phyloP scores from a whole-genome alignment of 257 asterid genomes.

The Gentiana dahurica region DNA sequence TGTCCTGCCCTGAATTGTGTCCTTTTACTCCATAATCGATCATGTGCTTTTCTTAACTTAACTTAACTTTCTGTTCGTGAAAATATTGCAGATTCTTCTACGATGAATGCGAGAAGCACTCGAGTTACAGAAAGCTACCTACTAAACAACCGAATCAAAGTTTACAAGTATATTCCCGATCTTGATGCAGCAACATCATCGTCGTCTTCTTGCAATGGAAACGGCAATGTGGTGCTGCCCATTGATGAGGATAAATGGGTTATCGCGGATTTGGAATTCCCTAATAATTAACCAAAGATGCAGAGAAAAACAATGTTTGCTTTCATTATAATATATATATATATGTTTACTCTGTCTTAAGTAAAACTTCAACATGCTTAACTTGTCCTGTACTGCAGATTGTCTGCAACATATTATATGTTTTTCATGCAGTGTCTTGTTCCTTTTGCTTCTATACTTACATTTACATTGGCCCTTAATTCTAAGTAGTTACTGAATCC shows the following conservation, averaged over 20 bases:
- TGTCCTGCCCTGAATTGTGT: background rate
- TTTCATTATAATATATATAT: too few relatives aligned
- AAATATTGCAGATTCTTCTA: slow-evolving; percentile 7
- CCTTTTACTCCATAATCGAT: too few relatives aligned
- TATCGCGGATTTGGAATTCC: slow-evolving; percentile 30
- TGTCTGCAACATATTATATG: too few relatives aligned
- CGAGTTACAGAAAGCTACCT: slow-evolving; percentile 19
- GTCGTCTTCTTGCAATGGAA: too few relatives aligned
- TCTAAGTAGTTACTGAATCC: too few relatives aligned
- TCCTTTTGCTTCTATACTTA: too few relatives aligned
- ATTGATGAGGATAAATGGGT: slow-evolving; percentile 34
- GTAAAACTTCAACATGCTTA: too few relatives aligned
- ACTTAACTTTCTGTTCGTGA: background rate
- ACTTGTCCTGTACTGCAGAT: too few relatives aligned
- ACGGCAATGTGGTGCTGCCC: slow-evolving; percentile 33
- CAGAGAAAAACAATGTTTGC: slow-evolving; percentile 1
- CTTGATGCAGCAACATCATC: slow-evolving; percentile 9
- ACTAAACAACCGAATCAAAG: slow-evolving; percentile 23
- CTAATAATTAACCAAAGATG: slow-evolving; percentile 2
- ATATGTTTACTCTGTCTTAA: background rate
- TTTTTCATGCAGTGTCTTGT: too few relatives aligned
- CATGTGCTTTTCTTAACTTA: too few relatives aligned
- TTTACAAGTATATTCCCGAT: slow-evolving; percentile 32
- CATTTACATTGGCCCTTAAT: too few relatives aligned
- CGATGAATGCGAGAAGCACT: background rate